These are phyloP conservation scores for Vaccinium vitisidaea DNA, from an alignment of 148 eudicot genomes.

Conservation along the genomic window DNA sequence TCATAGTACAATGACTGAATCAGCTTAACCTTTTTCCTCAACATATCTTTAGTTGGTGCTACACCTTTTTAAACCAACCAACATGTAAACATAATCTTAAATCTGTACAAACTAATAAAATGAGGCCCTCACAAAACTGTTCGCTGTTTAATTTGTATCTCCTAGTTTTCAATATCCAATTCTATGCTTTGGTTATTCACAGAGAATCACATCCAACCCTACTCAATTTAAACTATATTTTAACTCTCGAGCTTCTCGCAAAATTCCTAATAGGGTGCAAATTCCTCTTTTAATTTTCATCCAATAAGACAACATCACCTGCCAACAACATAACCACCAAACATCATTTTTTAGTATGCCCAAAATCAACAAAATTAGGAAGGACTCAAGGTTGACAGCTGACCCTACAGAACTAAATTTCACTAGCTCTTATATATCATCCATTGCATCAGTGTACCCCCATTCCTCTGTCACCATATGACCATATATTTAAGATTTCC, in stretches of 20 bases:
- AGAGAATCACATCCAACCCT: not conserved
- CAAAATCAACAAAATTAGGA: not conserved
- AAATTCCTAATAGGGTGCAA: not conserved
- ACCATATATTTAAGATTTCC: not conserved
- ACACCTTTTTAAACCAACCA: not conserved
- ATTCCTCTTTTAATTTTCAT: not conserved
- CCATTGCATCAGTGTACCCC: not conserved
- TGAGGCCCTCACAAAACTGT: not conserved
- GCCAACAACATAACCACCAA: not conserved
- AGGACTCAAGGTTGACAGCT: not conserved
- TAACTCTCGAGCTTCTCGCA: not conserved
- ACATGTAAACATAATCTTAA: not conserved
- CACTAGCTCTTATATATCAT: not conserved
- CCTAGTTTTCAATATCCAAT: not conserved
- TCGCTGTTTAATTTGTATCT: not conserved
- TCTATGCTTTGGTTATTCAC: not conserved
- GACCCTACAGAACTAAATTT: not conserved
- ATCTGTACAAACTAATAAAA: not conserved
- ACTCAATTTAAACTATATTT: not conserved
- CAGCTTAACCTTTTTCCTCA: not conserved
- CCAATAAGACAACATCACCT: not conserved
- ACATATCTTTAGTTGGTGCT: not conserved
- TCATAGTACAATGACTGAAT: not conserved
- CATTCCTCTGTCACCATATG: not conserved
- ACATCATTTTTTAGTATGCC: not conserved